Conservation (phyloP, 106 monocot species). For the Dioscorea zingiberensis region DNA sequence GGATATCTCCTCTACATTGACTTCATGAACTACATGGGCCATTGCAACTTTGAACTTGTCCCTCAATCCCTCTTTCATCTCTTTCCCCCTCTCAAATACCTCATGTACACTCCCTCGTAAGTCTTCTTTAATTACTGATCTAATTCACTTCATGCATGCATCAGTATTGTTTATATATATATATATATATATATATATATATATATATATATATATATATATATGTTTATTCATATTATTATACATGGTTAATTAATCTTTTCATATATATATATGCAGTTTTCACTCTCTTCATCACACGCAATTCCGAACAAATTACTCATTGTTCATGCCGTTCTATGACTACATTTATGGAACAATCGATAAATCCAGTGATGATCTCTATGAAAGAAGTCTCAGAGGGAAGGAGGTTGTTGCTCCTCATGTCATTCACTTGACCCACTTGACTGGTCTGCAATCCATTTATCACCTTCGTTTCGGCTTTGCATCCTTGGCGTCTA, state of each 20-base stretch:
- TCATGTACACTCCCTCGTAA: conserved; percentile 93
- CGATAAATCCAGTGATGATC: conserved; percentile 38
- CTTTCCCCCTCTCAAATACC: conserved; percentile 78
- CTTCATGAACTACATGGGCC: conserved; percentile 85
- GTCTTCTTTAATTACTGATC: conserved; percentile 13
- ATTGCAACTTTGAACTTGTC: conserved; percentile 79
- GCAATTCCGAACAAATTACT: conserved; percentile 78
- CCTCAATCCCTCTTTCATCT: conserved; percentile 44
- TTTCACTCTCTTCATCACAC: conserved; percentile 90
- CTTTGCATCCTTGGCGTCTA: conserved; percentile 53
- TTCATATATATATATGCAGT: conserved; percentile 15
- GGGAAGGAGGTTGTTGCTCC: conserved; percentile 28
- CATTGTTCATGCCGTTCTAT: conserved; percentile 83
- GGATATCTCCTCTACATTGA: conserved; percentile 52
- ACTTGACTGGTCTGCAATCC: conserved; percentile 45
- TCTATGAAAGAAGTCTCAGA: conserved; percentile 34
- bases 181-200: no score
- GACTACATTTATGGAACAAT: conserved; percentile 64
- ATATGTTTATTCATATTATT: neutral
- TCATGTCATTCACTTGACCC: conserved; percentile 61
- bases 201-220: neutral
- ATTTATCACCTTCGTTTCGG: conserved; percentile 49
- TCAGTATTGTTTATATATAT: no score
- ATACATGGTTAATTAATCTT: neutral
- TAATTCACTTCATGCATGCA: no score